Conservation (phyloP, 441 rosid species). For the Pelargonium myrrhifolium region DNA sequence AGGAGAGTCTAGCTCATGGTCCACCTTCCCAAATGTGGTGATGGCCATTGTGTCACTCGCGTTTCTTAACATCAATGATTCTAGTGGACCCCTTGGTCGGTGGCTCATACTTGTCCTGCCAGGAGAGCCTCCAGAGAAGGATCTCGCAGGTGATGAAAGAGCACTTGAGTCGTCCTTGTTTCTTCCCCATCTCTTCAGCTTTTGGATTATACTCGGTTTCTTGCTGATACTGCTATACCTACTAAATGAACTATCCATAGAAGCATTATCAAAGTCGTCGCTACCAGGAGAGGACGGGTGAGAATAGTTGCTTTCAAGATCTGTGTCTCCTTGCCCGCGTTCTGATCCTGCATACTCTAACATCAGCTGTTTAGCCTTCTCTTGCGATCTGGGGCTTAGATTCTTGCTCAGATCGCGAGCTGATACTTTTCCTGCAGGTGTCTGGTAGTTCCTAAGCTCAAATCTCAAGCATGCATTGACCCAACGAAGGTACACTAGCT, state of each 20-base stretch:
- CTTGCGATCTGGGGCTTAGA: slow-evolving; percentile 82
- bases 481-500: slow-evolving; percentile 96
- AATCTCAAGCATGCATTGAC: slow-evolving; percentile 91
- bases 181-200: slow-evolving; percentile 82
- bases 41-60: slow-evolving; percentile 71
- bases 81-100: slow-evolving; percentile 73
- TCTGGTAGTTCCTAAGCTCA: slow-evolving; percentile 81
- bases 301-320: slow-evolving; percentile 73
- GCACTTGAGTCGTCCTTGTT: slow-evolving; percentile 76
- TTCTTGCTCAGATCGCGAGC: slow-evolving; percentile 90
- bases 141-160: slow-evolving; percentile 63
- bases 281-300: slow-evolving; percentile 92
- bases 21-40: slow-evolving; percentile 65
- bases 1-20: slow-evolving; percentile 57
- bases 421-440: slow-evolving; percentile 74
- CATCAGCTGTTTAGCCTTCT: slow-evolving; percentile 73
- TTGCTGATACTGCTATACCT: slow-evolving; percentile 65
- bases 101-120: slow-evolving; percentile 58
- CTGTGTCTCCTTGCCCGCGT: slow-evolving; percentile 94
- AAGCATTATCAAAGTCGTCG: slow-evolving; percentile 77
- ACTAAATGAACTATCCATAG: slow-evolving; percentile 73
- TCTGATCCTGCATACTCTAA: slow-evolving; percentile 92
- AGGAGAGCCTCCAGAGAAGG: slow-evolving; percentile 71
- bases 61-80: slow-evolving; percentile 77
- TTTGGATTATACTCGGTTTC: slow-evolving; percentile 64